Base-by-base conservation (phyloP, 345 rosid genomes). In the Mangifera indica region DNA sequence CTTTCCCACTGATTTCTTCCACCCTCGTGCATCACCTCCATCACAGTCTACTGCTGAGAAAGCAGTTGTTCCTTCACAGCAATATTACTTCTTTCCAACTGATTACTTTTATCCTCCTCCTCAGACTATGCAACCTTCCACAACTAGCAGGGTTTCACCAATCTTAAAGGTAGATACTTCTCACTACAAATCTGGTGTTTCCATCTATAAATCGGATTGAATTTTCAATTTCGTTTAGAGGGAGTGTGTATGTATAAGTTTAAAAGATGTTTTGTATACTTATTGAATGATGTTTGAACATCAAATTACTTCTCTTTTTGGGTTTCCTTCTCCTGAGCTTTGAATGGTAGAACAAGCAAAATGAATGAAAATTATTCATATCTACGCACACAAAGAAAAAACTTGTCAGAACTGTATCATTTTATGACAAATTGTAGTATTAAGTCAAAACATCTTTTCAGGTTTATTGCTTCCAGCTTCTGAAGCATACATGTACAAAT, bases 31-130 rank as follows among this genome's bases (percentile, higher is more conserved):
- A 46, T 46, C 51, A 46, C 51, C 51, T 32, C 77, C 78, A 42
- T 71, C 58, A 17, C 63, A 69, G 32, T 65, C 65, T 21, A 54
- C 17, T 0, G 20, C 40, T 0, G 40, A 26, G 53, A 15, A 54
- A 20, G 40, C 76, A 0, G 20, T 60, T 17, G 32, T 52, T 53
- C 48, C 70, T 1, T 2, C 26, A 3, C 70, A 72, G 40, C 81
- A 83, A 52, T 78, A 75, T 81, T 71, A 78, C 53, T 83, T 70
- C 75, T 81, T 86, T 64, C 87, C 89, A 29, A 78, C 85, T 5
- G 84, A 86, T 72, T 78, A 75, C 78, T 72, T 62, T 13, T 76
- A 75, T 51, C 86, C 86, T 51, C 59, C 48, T 53, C 59, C 71
- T 1, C 48, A 55, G 2, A 13, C 71, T 22, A 5, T 60, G 4